A percentile compares a stretch with the other conserved stretches of the same genome.
Conservation (phyloP, 73 alveolate species). For the Symbiodinium pilosum region DNA sequence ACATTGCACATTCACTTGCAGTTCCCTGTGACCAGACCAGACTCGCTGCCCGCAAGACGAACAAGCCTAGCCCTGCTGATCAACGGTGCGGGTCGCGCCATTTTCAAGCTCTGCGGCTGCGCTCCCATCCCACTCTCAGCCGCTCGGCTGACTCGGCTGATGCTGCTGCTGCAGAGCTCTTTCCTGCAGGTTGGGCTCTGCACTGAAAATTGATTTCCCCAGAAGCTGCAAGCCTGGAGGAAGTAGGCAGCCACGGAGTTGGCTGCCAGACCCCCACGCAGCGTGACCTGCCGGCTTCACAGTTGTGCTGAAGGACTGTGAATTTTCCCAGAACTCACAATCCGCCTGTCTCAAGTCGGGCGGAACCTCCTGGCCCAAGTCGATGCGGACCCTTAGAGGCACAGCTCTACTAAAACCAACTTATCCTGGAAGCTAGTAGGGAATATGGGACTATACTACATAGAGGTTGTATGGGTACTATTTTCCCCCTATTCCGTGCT, state of each 20-base stretch:
- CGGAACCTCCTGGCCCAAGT: constrained; percentile 24
- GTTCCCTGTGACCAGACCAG: too few relatives aligned
- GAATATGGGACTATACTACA: too few relatives aligned
- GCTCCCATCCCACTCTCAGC: neutral
- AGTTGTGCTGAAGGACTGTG: neutral
- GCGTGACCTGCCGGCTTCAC: constrained; percentile 62
- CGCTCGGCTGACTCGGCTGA: neutral
- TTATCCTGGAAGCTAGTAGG: too few relatives aligned
- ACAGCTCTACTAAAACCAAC: too few relatives aligned
- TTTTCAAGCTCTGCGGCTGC: neutral
- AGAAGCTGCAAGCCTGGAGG: constrained; percentile 2
- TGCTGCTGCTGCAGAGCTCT: neutral
- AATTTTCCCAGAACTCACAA: neutral
- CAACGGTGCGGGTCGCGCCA: neutral
- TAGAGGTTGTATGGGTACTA: neutral
- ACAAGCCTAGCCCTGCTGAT: neutral
- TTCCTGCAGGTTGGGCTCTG: neutral
- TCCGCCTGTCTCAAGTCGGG: constrained; percentile 1
- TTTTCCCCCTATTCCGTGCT: neutral
- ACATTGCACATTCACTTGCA: too few relatives aligned
- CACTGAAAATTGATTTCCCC: neutral
- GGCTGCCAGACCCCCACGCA: constrained; percentile 78
- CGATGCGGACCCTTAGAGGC: neutral
- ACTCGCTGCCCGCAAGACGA: neutral
- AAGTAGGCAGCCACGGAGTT: constrained; percentile 79